Evolutionary conservation across 2,329 filamentous ascomycete species (phyloP).

Genomic region (Macroventuria anomochaeta): DNA sequence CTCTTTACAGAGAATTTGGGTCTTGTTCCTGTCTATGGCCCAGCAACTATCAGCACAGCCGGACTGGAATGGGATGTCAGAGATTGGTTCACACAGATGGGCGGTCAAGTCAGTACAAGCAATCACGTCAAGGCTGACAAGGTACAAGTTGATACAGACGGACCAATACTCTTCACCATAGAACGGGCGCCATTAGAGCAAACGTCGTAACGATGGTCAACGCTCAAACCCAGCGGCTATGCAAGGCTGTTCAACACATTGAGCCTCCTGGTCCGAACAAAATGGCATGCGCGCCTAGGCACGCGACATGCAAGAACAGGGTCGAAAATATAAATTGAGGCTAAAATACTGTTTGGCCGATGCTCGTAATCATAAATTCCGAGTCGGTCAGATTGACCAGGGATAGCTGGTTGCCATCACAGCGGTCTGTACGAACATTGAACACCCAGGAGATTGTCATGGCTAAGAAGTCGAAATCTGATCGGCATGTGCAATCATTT

Average conservation of each 20-base stretch:
- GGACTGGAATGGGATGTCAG: conserved; percentile 92
- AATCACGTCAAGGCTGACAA: conserved; percentile 55
- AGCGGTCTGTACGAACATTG: background rate
- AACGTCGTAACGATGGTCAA: background rate
- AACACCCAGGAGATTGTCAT: background rate
- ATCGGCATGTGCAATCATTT: background rate
- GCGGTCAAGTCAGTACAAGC: conserved; percentile 57
- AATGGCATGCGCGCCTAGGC: background rate
- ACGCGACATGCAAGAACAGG: background rate
- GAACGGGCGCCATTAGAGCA: conserved; percentile 39
- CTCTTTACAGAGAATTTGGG: conserved; percentile 81
- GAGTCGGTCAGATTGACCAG: background rate
- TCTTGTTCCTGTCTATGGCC: conserved; percentile 82
- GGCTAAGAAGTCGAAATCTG: background rate
- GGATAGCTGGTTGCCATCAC: background rate
- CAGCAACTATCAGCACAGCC: conserved; percentile 75
- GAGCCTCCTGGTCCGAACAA: background rate
- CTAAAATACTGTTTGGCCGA: background rate
- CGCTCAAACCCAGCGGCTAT: background rate
- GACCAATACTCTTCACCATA: conserved; percentile 57
- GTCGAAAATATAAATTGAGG: background rate
- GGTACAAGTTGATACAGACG: conserved; percentile 50
- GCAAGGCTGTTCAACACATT: background rate
- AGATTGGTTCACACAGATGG: conserved; percentile 72
- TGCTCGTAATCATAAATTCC: background rate